Percentiles rank a stretch among this genome's conserved stretches.
These are phyloP conservation scores for Petrea volubilis DNA, from an alignment of 257 asterid genomes.

Conservation along the genomic window DNA sequence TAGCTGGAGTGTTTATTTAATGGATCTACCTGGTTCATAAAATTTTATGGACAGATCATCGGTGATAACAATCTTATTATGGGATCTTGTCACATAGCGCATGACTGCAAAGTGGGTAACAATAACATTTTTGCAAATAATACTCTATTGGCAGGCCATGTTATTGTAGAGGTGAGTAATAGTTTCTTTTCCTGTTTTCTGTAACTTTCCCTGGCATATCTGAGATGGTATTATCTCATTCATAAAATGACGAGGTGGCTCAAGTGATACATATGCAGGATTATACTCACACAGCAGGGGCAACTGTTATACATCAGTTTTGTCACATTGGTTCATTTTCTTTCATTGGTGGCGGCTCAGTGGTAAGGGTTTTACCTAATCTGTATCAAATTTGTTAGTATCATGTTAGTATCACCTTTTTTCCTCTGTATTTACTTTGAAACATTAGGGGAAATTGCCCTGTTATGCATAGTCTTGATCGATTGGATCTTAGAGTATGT, in stretches of 20 bases:
- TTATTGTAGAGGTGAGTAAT: slow-evolving; percentile 72
- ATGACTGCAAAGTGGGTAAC: slow-evolving; percentile 89
- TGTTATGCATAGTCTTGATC: not conserved
- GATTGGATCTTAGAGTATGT: not conserved
- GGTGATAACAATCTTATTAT: slow-evolving; percentile 88
- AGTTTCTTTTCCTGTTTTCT: slow-evolving; percentile 1
- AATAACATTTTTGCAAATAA: slow-evolving; percentile 82
- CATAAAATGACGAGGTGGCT: slow-evolving; percentile 22
- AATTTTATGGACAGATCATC: slow-evolving; percentile 56
- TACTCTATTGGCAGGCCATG: slow-evolving; percentile 96
- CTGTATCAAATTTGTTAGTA: not conserved
- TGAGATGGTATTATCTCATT: not conserved
- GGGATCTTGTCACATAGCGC: slow-evolving; percentile 98
- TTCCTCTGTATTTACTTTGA: not conserved
- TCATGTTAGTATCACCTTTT: not conserved
- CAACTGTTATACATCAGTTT: slow-evolving; percentile 81
- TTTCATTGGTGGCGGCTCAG: slow-evolving; percentile 97
- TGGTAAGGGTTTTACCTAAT: slow-evolving; percentile 45
- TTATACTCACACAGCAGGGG: slow-evolving; percentile 84
- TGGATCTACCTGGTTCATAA: slow-evolving; percentile 1
- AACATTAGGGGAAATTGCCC: not conserved
- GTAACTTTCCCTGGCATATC: slow-evolving; percentile 1
- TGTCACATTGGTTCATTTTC: slow-evolving; percentile 90
- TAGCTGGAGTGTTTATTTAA: not conserved
- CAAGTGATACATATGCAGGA: slow-evolving; percentile 52